Conservation (phyloP, 768 basidiomycete genomes). For the Serendipita sp. region DNA sequence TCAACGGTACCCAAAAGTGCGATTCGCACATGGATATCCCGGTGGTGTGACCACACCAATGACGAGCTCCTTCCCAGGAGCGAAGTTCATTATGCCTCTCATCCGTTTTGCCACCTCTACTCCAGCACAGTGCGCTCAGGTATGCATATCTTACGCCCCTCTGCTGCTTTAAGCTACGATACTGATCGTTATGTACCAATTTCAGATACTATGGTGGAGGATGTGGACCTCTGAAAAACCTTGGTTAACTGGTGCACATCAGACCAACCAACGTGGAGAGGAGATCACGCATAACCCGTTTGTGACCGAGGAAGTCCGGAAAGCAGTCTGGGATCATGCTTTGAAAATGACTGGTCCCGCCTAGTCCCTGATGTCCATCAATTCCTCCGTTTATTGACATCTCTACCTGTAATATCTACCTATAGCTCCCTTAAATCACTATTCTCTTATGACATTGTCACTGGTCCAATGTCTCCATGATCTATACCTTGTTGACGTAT, state of each 20-base stretch:
- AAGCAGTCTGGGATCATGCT: slow-evolving; percentile 7
- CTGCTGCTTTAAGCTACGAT: no score
- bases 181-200: not conserved
- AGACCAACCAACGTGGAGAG: not conserved
- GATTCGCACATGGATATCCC: slow-evolving; percentile 8
- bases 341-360: not conserved
- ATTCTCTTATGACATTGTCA: no score
- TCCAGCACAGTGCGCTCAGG: not conserved
- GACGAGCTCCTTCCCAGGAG: not conserved
- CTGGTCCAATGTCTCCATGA: no score
- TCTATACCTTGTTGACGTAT: no score
- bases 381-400: no score
- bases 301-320: not conserved
- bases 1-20: slow-evolving; percentile 5
- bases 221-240: not conserved
- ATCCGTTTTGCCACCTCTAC: not conserved
- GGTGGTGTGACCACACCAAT: slow-evolving; percentile 7
- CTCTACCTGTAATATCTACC: no score
- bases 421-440: no score
- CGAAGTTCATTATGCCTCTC: not conserved
- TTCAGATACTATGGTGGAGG: slow-evolving; percentile 1
- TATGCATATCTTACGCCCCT: not conserved
- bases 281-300: not conserved
- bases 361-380: no score
- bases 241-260: slow-evolving; percentile 4